phyloP scores from a whole-genome alignment of 2,329 filamentous ascomycete genomes.

The Aspergillus eucalypticola region DNA sequence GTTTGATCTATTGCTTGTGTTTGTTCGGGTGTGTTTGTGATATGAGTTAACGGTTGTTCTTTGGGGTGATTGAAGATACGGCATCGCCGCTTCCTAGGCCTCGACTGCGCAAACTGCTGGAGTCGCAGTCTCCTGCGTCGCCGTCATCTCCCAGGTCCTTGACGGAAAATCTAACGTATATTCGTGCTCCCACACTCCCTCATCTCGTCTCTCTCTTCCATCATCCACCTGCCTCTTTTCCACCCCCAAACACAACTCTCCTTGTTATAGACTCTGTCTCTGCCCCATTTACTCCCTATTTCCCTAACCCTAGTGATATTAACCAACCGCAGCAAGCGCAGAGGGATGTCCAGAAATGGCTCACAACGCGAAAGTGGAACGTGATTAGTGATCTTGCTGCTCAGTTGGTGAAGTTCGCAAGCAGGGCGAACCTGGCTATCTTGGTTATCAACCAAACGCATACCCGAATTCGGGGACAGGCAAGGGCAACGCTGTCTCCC shows the following conservation, averaged over 20 bases:
- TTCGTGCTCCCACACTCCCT: conserved; percentile 59
- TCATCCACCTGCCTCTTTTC: conserved; percentile 63
- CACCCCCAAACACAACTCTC: conserved; percentile 64
- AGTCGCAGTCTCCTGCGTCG: conserved; percentile 11
- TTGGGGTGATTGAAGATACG: neutral
- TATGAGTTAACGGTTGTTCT: neutral
- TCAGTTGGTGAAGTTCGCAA: conserved; percentile 69
- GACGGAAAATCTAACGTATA: conserved; percentile 63
- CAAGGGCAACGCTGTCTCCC: conserved; percentile 68
- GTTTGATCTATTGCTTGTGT: conserved; percentile 32
- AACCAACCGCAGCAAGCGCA: conserved; percentile 34
- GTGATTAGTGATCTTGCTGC: conserved; percentile 67
- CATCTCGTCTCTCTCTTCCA: conserved; percentile 72
- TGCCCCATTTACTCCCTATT: conserved; percentile 72
- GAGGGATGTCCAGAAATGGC: conserved; percentile 43
- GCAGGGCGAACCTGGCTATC: conserved; percentile 70
- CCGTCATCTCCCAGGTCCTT: conserved; percentile 28
- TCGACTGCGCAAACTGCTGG: conserved; percentile 6
- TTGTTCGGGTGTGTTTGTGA: neutral
- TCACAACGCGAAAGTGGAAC: conserved; percentile 49
- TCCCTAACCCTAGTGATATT: conserved; percentile 60
- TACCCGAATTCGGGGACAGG: conserved; percentile 71
- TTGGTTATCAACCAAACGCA: conserved; percentile 77
- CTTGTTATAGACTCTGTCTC: conserved; percentile 79
- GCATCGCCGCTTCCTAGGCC: neutral